Evolutionary conservation across 768 basidiomycete genomes (phyloP), one percentile per base, ranked within the genome.

Genomic region (Amanita exitialis): DNA sequence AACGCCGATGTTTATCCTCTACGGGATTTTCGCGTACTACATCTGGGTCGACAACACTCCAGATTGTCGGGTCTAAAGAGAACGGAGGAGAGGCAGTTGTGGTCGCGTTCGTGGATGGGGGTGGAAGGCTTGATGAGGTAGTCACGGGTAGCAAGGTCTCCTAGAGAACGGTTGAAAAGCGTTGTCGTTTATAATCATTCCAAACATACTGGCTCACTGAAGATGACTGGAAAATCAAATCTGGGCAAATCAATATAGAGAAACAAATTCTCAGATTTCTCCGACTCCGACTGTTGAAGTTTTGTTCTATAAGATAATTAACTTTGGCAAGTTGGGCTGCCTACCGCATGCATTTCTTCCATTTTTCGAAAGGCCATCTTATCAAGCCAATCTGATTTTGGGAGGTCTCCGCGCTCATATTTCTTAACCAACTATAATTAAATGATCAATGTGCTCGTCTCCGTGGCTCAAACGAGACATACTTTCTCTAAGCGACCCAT

Each of bases 211-310:
- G 87, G 80, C 69, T 99, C 95, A 56, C 86, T 90, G 64, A 88
- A 99, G 49, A 98, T 84, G 16, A 99, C 86, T 0, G 96, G 96
- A 62, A 97, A 97, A 62, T 98, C 95, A 62, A 98, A 99, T 32
- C 91, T 80, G 1, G 94, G 96, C 21, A 98, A 64, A 69, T 98
- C 96, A 39, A 98, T 83, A 65, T 98, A 98, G 9, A 98, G 77
- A 64, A 90, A 98, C n/a, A 98, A 72, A 59, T 91, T 89, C 53
- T 93, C 83, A 0, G 93, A 95, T 64, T 92, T 94, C 56, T 83
- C 83, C 0, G 91, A 82, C 66, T 96, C 94, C 5, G 83, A 83
- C 91, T 97, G 54, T 41, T 4, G 3, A 20, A 21, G 49, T 20
- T 51, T 23, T 23, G n/a, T 36, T 44, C 12, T 15, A 25, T 49